These are phyloP conservation scores for Diphasiastrum complanatum DNA, from an alignment of 83 land plant genomes.

Conservation along the genomic window DNA sequence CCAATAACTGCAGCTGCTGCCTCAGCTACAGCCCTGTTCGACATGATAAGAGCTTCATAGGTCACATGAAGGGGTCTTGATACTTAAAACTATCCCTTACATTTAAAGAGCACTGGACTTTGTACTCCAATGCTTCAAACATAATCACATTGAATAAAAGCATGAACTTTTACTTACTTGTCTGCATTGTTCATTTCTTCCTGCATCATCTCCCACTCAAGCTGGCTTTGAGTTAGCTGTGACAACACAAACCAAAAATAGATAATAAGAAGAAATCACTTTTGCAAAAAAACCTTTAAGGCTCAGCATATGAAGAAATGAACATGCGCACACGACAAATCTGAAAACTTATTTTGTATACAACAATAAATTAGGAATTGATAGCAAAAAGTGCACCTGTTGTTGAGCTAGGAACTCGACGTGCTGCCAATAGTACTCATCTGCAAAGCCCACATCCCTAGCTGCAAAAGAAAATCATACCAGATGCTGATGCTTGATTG, in stretches of 20 bases:
- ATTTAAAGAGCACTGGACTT: no score
- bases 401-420: slow-evolving; percentile 87
- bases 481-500: background rate
- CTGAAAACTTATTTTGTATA: background rate
- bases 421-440: slow-evolving; percentile 89
- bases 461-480: slow-evolving; percentile 37
- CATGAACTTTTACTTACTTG: slow-evolving; percentile 27
- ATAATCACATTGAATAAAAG: background rate
- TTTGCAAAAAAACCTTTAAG: no score
- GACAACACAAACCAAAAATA: background rate
- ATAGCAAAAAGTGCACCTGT: no score
- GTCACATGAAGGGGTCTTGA: no score
- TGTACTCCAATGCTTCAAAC: no score
- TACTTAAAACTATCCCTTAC: no score
- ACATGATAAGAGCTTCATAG: no score
- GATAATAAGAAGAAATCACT: background rate
- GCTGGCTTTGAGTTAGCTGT: slow-evolving; percentile 38
- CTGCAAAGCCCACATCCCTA: slow-evolving; percentile 95
- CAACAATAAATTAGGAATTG: no score
- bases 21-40: slow-evolving; percentile 13
- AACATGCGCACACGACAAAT: background rate
- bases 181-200: slow-evolving; percentile 38
- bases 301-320: no score
- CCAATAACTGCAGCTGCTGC: slow-evolving; percentile 35
- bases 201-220: slow-evolving; percentile 52